Conservation (phyloP, 768 basidiomycete species). For the Rhodotorula toruloides region DNA sequence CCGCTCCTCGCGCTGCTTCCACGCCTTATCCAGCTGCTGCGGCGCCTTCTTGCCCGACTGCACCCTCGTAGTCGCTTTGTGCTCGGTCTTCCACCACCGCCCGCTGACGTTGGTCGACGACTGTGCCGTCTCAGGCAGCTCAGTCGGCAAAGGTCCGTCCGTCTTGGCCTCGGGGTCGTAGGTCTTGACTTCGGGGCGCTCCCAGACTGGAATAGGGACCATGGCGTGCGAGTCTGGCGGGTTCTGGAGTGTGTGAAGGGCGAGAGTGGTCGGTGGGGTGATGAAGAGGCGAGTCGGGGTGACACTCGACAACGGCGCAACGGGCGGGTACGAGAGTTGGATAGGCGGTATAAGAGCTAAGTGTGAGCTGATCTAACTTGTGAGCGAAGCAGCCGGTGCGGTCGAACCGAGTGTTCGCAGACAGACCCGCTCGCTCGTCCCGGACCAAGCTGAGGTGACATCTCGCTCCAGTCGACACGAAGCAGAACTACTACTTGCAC, state of each 20-base stretch:
- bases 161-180: slow-evolving; percentile 6
- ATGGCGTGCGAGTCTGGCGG: not conserved
- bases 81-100: slow-evolving; percentile 32
- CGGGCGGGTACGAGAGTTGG: too few species aligned
- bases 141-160: not conserved
- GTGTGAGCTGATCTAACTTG: too few species aligned
- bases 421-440: too few species aligned
- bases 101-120: slow-evolving; percentile 20
- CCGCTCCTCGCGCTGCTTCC: slow-evolving; percentile 31
- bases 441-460: too few species aligned
- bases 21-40: slow-evolving; percentile 23
- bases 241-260: too few species aligned
- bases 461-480: too few species aligned
- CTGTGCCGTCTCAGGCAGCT: slow-evolving; percentile 3
- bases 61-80: slow-evolving; percentile 26
- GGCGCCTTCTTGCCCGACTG: slow-evolving; percentile 23
- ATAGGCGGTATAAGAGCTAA: too few species aligned
- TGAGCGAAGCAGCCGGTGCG: too few species aligned
- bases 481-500: not conserved
- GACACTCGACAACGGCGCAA: too few species aligned
- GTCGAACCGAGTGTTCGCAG: too few species aligned
- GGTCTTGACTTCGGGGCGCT: slow-evolving; percentile 14
- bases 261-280: too few species aligned
- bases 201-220: slow-evolving; percentile 35
- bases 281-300: too few species aligned